A percentile compares a stretch with the other conserved stretches of the same genome.
Evolutionary conservation across 768 basidiomycete genomes (phyloP).

Genomic region (Melanogaster broomeanus): DNA sequence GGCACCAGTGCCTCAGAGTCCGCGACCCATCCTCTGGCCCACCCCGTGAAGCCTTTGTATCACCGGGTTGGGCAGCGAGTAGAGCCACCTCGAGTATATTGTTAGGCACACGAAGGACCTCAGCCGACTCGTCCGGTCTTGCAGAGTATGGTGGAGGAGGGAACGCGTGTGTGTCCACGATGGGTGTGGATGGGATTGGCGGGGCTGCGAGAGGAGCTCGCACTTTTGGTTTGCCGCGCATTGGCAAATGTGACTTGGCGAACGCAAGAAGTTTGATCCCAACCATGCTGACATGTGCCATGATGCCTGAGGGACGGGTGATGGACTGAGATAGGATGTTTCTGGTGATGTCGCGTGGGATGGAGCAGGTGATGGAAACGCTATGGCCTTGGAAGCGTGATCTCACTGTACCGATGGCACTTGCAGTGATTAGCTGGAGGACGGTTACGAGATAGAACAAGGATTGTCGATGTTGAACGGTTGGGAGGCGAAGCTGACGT

Average conservation of each 20-base stretch:
- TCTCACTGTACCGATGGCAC: background rate
- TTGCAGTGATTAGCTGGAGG: background rate
- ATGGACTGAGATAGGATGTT: background rate
- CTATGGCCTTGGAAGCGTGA: too few relatives aligned
- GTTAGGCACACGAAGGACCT: constrained; percentile 23
- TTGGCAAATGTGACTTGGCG: constrained; percentile 27
- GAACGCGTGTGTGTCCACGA: constrained; percentile 27
- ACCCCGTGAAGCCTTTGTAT: background rate
- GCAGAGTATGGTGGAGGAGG: constrained; percentile 26
- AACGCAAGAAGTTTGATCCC: constrained; percentile 18
- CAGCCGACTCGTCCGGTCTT: constrained; percentile 5
- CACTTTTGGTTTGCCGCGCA: constrained; percentile 16
- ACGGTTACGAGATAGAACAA: background rate
- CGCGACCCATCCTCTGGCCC: background rate
- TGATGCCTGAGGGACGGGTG: background rate
- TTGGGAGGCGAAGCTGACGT: too few relatives aligned
- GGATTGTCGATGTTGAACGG: background rate
- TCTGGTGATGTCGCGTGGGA: constrained; percentile 12
- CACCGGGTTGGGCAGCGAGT: background rate
- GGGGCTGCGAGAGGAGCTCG: constrained; percentile 4
- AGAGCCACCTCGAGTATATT: constrained; percentile 23
- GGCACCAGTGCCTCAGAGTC: too few relatives aligned
- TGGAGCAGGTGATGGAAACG: too few relatives aligned
- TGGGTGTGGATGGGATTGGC: constrained; percentile 28
- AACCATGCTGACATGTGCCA: constrained; percentile 11